Base-by-base conservation (phyloP, 495 filamentous ascomycete genomes). In the Neurospora sublineolata region DNA sequence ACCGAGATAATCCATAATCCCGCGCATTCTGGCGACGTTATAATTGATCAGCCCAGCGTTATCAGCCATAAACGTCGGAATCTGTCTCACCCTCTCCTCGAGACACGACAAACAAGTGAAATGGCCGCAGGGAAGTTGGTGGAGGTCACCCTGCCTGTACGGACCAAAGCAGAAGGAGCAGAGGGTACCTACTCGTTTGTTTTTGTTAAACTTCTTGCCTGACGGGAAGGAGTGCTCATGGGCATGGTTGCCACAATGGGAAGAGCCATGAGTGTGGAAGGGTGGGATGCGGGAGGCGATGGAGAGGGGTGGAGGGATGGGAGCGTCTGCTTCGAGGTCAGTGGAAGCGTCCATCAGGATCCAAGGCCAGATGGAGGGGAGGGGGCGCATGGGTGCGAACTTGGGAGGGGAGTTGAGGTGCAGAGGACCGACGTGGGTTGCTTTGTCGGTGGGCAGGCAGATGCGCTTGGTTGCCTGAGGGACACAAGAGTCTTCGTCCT, bases 101-200 rank as follows among this genome's bases (percentile, higher is more conserved):
- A 76, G 23, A 20, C 74, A 76, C 27, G 23, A 37, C 14, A 64
- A 68, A 33, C 74, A 76, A 18, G 74, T 37, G 0, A 74, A 8
- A 11, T 76, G 41, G 0, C 72, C 74, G 69, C 74, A 76, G 18
- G 72, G 74, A 8, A 76, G 72, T n/a, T 72, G 68, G 39, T 76
- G 74, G 40, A 76, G 68, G 16, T 69, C 52, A 30, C 14, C 27
- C 0, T 64, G 52, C 3, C 4, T 18, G 14, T 64, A 64, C 0
- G 52, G 52, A 18, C 52, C 52, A 18, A 18, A 33, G 52, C 52
- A 64, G 7, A 64, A 64, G 23, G 52, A 64, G 52, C 52, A 64
- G 23, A 64, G 52, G 1, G 27, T 64, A 64, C 52, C 52, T 64
- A 64, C 52, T 36, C 52, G 4, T 60, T 33, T 64, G 30, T 9